phyloP scores from a whole-genome alignment of 768 basidiomycete species.

The Tephrocybe sp. region DNA sequence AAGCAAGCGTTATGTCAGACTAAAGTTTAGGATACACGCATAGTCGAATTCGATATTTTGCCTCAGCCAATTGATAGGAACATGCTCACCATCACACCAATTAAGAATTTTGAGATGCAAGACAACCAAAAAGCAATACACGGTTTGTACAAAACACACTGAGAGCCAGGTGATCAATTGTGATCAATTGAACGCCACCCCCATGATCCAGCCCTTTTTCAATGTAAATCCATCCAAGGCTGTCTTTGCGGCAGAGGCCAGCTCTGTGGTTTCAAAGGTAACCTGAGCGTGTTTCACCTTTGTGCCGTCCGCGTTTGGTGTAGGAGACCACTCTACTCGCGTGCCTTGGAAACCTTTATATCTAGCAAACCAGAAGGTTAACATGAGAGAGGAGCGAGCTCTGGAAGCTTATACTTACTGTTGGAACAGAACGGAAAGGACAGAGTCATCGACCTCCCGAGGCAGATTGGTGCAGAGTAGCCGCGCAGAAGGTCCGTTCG shows the following conservation, averaged over 20 bases:
- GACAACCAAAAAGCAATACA: neutral
- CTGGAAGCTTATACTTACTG: constrained; percentile 57
- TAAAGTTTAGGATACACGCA: neutral
- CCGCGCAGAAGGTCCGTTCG: constrained; percentile 50
- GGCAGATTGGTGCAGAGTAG: constrained; percentile 86
- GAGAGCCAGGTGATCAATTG: neutral
- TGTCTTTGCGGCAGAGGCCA: constrained; percentile 77
- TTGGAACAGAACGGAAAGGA: constrained; percentile 86
- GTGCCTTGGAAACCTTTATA: constrained; percentile 82
- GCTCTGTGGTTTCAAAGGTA: constrained; percentile 70
- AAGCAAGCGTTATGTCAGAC: constrained; percentile 13
- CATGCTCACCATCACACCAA: no score
- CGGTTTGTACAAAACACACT: constrained; percentile 12
- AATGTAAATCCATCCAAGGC: constrained; percentile 84
- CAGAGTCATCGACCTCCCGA: constrained; percentile 85
- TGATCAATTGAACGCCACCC: constrained; percentile 62
- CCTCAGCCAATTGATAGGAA: no score
- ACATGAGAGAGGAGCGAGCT: no score
- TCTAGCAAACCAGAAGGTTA: constrained; percentile 38
- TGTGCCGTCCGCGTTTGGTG: constrained; percentile 61
- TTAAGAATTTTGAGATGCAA: neutral
- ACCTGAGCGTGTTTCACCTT: constrained; percentile 82
- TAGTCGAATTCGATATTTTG: neutral
- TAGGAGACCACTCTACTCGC: constrained; percentile 67
- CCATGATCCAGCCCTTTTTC: constrained; percentile 86